A percentile compares a stretch with the other conserved stretches of the same genome.
Conservation (phyloP, 768 basidiomycete species). For the Leccinellum rugosiceps region DNA sequence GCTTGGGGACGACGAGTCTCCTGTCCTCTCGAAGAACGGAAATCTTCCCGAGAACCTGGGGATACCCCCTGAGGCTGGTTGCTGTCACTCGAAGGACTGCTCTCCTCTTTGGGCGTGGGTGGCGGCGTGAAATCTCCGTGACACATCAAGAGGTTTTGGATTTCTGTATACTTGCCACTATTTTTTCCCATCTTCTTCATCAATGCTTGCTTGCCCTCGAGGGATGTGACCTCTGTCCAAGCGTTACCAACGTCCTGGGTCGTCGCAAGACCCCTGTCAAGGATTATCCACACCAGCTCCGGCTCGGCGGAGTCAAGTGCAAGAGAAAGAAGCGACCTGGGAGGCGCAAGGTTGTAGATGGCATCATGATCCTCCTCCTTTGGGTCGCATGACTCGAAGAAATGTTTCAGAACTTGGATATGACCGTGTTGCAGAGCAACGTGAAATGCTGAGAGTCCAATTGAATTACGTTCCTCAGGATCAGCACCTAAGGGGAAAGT, state of each 20-base stretch:
- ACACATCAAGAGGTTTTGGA: constrained; percentile 49
- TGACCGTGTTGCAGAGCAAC: constrained; percentile 54
- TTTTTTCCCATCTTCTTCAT: constrained; percentile 26
- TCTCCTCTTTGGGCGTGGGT: constrained; percentile 28
- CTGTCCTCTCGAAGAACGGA: constrained; percentile 7
- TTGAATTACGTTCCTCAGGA: constrained; percentile 62
- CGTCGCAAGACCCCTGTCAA: constrained; percentile 54
- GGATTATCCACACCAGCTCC: constrained; percentile 60
- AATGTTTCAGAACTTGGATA: constrained; percentile 51
- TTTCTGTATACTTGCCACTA: constrained; percentile 43
- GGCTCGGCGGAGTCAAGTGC: constrained; percentile 62
- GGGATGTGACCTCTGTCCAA: constrained; percentile 48
- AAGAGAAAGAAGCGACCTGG: constrained; percentile 48
- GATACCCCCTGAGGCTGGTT: constrained; percentile 12
- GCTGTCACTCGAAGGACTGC: constrained; percentile 11
- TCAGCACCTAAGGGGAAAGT: constrained; percentile 54
- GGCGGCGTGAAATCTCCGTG: constrained; percentile 52
- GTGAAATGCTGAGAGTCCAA: constrained; percentile 64
- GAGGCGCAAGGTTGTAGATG: constrained; percentile 44
- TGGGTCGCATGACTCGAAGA: constrained; percentile 60
- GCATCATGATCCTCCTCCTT: constrained; percentile 45
- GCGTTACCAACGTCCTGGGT: constrained; percentile 47
- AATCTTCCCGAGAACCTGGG: constrained; percentile 1
- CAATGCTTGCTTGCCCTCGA: constrained; percentile 26
- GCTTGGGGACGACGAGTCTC: constrained; percentile 9